Base-by-base conservation (phyloP, 2,329 filamentous ascomycete species). In the Botrytis galanthina region DNA sequence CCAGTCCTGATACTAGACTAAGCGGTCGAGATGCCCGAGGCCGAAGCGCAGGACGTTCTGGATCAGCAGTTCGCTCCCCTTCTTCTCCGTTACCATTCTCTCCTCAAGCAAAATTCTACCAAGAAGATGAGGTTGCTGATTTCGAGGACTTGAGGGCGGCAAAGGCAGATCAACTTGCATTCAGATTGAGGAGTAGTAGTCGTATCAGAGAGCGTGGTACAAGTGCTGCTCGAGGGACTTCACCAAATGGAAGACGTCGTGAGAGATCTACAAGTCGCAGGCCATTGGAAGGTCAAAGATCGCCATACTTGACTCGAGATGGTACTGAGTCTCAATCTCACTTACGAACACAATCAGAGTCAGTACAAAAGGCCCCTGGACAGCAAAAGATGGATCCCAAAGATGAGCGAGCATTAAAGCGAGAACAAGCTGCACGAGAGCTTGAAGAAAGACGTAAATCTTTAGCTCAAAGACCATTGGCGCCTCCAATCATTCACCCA, bases 391-490 rank as follows among this genome's bases (percentile, higher is more conserved):
- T 88, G 5, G 89, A 91, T 78, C 46, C 54, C 16, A 90, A 86
- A 78, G 86, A 89, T 48, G 90, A 92, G 74, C 85, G 88, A 64
- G 88, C 89, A 74, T 83, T 87, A 66, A 92, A 91, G 82, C 93
- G 91, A 82, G 92, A 94, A 76, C 85, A 90, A 67, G 92, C 92
- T 16, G 94, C 94, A 12, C 90, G 92, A 66, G 95, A 98, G 82
- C 88, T 98, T 0, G 95, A 98, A 82, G 93, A 96, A 79, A 90
- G 95, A 42, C 91, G 95, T 73, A 89, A 93, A 80, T 98, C 95
- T 22, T 86, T 97, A 39, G 93, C 93, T 32, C 89, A 93, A 72
- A 89, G 94, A 68, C 92, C 94, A 5, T 93, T 92, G 37, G 93
- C 91, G 4, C 94, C 94, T 0, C 85, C 90, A 0, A 97, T 98